Conservation (phyloP, 2,329 filamentous ascomycete genomes). For the Capronia coronata region DNA sequence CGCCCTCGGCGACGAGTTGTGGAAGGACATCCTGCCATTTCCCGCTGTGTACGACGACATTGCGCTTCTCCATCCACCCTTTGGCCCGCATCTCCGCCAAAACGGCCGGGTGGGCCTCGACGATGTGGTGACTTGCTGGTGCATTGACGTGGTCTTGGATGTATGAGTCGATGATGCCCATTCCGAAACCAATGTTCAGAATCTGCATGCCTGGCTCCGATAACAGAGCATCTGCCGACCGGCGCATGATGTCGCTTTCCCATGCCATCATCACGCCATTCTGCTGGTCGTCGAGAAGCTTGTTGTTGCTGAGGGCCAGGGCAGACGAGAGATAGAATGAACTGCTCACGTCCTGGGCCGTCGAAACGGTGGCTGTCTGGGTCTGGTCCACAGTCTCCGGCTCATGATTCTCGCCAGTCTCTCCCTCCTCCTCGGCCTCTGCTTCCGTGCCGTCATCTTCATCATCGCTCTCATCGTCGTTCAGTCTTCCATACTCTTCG, state of each 20-base stretch:
- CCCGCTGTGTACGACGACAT: constrained; percentile 59
- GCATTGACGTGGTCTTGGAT: constrained; percentile 55
- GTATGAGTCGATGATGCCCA: constrained; percentile 79
- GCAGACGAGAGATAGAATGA: constrained; percentile 57
- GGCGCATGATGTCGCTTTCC: constrained; percentile 80
- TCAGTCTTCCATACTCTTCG: constrained; percentile 70
- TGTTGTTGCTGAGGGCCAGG: constrained; percentile 58
- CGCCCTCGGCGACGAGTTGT: constrained; percentile 58
- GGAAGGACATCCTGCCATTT: constrained; percentile 77
- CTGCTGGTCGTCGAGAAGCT: constrained; percentile 64
- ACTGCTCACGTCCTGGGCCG: constrained; percentile 17
- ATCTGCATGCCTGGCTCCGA: constrained; percentile 59
- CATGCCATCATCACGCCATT: constrained; percentile 94
- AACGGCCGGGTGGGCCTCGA: constrained; percentile 77
- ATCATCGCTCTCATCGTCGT: constrained; percentile 33
- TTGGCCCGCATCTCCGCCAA: constrained; percentile 60
- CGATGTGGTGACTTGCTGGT: constrained; percentile 69
- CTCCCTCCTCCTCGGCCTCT: constrained; percentile 36
- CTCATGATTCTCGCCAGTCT: constrained; percentile 7
- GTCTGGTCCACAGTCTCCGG: no score
- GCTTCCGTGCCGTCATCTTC: constrained; percentile 24
- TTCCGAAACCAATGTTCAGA: constrained; percentile 82
- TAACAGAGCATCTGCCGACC: constrained; percentile 63
- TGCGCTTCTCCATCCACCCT: constrained; percentile 60
- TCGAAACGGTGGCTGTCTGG: no score